These are phyloP conservation scores for Syzygium aromaticum DNA, from an alignment of 345 rosid species.

Conservation along the genomic window DNA sequence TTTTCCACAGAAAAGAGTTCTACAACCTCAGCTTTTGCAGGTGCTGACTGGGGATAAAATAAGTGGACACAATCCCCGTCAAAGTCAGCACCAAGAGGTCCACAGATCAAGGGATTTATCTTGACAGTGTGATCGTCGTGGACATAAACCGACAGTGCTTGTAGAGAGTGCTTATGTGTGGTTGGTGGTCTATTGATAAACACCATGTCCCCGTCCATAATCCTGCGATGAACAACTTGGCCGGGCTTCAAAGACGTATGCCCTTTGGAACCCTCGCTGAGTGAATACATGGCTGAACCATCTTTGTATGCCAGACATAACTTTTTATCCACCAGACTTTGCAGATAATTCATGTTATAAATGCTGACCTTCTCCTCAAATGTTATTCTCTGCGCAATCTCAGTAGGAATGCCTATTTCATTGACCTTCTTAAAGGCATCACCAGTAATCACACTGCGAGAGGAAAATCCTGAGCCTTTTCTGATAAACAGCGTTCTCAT, in stretches of 20 bases:
- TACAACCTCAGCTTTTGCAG: slow-evolving; percentile 90
- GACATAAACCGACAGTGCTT: slow-evolving; percentile 82
- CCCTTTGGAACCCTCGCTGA: slow-evolving; percentile 88
- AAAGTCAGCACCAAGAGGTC: slow-evolving; percentile 93
- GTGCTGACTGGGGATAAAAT: slow-evolving; percentile 84
- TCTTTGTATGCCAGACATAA: slow-evolving; percentile 65
- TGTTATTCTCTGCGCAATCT: slow-evolving; percentile 80
- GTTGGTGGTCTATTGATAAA: slow-evolving; percentile 96
- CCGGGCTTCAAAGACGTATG: slow-evolving; percentile 74
- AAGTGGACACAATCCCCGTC: slow-evolving; percentile 96
- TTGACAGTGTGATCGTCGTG: slow-evolving; percentile 94
- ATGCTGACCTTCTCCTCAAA: slow-evolving; percentile 78
- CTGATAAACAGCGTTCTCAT: slow-evolving; percentile 80
- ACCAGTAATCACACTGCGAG: slow-evolving; percentile 96
- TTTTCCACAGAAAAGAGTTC: slow-evolving; percentile 93
- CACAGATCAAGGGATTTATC: slow-evolving; percentile 88
- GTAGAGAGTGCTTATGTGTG: slow-evolving; percentile 89
- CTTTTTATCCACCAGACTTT: slow-evolving; percentile 65
- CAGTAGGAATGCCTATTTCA: slow-evolving; percentile 81
- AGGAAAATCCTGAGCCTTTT: slow-evolving; percentile 93
- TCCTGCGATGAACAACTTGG: slow-evolving; percentile 77
- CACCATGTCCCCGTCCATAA: slow-evolving; percentile 90
- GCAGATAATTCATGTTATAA: slow-evolving; percentile 55
- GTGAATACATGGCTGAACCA: slow-evolving; percentile 68
- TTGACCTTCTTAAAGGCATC: slow-evolving; percentile 71